phyloP scores from a whole-genome alignment of 2,329 filamentous ascomycete species.

The Cordyceps cateniannulata region DNA sequence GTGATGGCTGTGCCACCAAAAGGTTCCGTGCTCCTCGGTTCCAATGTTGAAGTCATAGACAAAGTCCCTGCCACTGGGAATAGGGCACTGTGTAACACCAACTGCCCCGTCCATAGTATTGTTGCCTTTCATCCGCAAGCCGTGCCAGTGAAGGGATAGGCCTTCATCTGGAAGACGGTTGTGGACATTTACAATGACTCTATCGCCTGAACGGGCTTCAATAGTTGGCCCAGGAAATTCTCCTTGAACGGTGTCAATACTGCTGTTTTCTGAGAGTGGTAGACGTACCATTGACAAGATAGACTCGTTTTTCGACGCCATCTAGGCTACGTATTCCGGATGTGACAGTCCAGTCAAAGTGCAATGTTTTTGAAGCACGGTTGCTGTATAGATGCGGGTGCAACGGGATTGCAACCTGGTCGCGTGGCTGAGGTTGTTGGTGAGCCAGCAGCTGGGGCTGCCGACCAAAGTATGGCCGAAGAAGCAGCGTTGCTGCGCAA shows the following conservation, averaged over 20 bases:
- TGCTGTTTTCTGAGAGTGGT: not conserved
- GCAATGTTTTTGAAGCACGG: not conserved
- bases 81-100: constrained; percentile 35
- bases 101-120: constrained; percentile 42
- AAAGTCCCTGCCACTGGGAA: constrained; percentile 28
- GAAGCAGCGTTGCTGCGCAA: not conserved
- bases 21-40: constrained; percentile 46
- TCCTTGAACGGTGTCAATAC: not conserved
- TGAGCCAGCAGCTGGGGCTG: not conserved
- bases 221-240: constrained; percentile 38
- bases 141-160: constrained; percentile 45
- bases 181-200: constrained; percentile 52
- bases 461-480: not conserved
- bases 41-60: constrained; percentile 45
- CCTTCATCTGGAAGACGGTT: constrained; percentile 51
- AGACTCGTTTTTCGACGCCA: constrained; percentile 13
- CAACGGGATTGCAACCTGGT: constrained; percentile 7
- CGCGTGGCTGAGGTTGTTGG: not conserved
- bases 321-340: constrained; percentile 7
- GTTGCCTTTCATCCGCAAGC: constrained; percentile 36
- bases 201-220: constrained; percentile 45
- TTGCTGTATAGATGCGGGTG: constrained; percentile 1
- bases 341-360: constrained; percentile 11
- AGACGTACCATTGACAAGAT: constrained; percentile 13
- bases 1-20: constrained; percentile 57